A percentile compares a stretch with the other conserved stretches of the same genome.
Evolutionary conservation across 2,329 filamentous ascomycete species (phyloP).

Genomic region (Trichoderma endophyticum): DNA sequence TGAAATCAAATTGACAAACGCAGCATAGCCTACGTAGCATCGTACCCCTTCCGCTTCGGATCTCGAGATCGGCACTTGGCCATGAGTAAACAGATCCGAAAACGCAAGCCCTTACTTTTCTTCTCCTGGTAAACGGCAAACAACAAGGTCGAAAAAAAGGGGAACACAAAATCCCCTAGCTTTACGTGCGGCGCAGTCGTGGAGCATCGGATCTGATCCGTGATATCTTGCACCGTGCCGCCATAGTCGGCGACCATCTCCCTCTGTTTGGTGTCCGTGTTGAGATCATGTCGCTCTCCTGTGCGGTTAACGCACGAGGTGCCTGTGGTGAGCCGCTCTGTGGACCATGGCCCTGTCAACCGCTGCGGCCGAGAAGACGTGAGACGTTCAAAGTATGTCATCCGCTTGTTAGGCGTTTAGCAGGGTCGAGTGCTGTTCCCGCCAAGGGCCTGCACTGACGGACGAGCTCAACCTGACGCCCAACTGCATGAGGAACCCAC

Average conservation of each 20-base stretch:
- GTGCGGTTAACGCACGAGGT: neutral
- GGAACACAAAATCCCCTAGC: neutral
- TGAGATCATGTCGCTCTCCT: neutral
- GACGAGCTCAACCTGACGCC: constrained; percentile 16
- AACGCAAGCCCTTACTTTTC: neutral
- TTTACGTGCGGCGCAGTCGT: neutral
- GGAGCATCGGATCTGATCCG: neutral
- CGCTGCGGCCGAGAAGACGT: neutral
- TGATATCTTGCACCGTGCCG: neutral
- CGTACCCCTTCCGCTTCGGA: neutral
- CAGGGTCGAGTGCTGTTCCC: neutral
- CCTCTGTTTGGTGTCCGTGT: neutral
- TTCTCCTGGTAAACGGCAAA: neutral
- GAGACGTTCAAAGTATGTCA: neutral
- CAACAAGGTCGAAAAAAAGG: neutral
- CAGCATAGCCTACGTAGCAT: neutral
- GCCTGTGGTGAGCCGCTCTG: constrained; percentile 1
- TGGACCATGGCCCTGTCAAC: neutral
- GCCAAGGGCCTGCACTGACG: neutral
- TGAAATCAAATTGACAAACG: neutral
- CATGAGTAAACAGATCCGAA: neutral
- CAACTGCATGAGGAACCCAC: constrained; percentile 9
- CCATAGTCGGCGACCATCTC: neutral
- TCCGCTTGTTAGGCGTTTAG: neutral
- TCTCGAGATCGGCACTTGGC: neutral